These are phyloP conservation scores for Saprolegnia diclina DNA, from an alignment of 352 stramenopile species.

Conservation along the genomic window DNA sequence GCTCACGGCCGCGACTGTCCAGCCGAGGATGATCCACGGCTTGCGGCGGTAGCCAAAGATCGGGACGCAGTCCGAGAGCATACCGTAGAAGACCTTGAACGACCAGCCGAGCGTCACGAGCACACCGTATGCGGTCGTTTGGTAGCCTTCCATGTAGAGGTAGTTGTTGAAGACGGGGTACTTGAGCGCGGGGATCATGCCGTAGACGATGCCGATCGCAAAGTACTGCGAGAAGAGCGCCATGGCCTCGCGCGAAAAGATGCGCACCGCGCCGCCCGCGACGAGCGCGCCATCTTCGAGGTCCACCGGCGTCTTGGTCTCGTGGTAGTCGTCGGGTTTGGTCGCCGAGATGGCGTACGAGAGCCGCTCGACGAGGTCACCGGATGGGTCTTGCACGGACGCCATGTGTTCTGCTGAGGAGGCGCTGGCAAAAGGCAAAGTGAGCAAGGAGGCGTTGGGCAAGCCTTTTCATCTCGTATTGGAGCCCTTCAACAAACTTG, in stretches of 20 bases:
- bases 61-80: too few relatives aligned
- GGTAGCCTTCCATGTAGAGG: constrained; percentile 41
- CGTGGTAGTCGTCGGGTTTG: constrained; percentile 27
- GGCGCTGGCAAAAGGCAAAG: too few relatives aligned
- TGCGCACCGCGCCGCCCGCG: constrained; percentile 33
- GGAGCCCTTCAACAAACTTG: too few relatives aligned
- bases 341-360: constrained; percentile 24
- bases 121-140: constrained; percentile 37
- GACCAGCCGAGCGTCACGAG: too few relatives aligned
- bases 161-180: too few relatives aligned
- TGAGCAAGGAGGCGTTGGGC: too few relatives aligned
- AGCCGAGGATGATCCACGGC: constrained; percentile 41
- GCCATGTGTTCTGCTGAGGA: too few relatives aligned
- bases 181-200: constrained; percentile 39
- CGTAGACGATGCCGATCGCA: constrained; percentile 42
- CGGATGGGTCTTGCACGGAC: too few relatives aligned
- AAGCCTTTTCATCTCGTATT: too few relatives aligned
- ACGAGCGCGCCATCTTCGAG: constrained; percentile 40
- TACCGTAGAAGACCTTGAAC: too few relatives aligned
- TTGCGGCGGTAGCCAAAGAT: too few relatives aligned
- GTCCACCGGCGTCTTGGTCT: not conserved
- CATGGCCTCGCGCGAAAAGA: constrained; percentile 41
- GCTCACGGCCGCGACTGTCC: not conserved
- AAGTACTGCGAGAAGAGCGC: constrained; percentile 41
- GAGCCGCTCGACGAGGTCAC: constrained; percentile 26